Conservation (phyloP, 345 rosid genomes). For the Citropsis articulata region DNA sequence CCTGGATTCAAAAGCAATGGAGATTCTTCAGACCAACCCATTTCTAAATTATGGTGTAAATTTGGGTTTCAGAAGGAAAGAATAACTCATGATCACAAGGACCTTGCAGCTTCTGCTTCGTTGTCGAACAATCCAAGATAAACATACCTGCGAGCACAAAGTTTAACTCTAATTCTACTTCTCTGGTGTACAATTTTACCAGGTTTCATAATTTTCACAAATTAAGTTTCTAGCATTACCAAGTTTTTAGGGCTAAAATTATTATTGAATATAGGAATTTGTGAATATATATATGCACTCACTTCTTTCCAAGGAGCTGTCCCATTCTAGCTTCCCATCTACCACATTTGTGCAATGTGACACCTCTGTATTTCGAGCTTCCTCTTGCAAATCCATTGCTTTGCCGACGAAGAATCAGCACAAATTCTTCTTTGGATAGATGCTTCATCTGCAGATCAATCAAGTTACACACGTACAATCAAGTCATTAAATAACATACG, state of each 20-base stretch:
- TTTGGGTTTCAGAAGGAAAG: neutral
- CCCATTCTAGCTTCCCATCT: slow-evolving; percentile 65
- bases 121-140: slow-evolving; percentile 52
- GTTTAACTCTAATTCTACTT: slow-evolving; percentile 3
- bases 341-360: slow-evolving; percentile 55
- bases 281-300: slow-evolving; percentile 16
- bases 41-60: neutral
- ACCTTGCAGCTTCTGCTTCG: slow-evolving; percentile 65
- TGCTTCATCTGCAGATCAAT: slow-evolving; percentile 38
- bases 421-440: slow-evolving; percentile 58
- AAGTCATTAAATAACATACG: neutral
- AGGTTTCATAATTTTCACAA: neutral
- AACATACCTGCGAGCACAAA: slow-evolving; percentile 47
- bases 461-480: neutral
- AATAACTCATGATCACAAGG: slow-evolving; percentile 10
- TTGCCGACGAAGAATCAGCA: slow-evolving; percentile 58
- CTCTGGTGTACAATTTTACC: neutral
- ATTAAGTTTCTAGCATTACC: too few relatives aligned
- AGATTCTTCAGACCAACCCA: slow-evolving; percentile 2
- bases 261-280: too few relatives aligned
- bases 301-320: slow-evolving; percentile 62
- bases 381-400: slow-evolving; percentile 65
- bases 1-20: slow-evolving; percentile 33
- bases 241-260: too few relatives aligned
- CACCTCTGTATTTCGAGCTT: slow-evolving; percentile 57